Evolutionary conservation across 176 grass and related monocot species (phyloP), one percentile per base, ranked within the genome.

Genomic region (Raddia guianensis): DNA sequence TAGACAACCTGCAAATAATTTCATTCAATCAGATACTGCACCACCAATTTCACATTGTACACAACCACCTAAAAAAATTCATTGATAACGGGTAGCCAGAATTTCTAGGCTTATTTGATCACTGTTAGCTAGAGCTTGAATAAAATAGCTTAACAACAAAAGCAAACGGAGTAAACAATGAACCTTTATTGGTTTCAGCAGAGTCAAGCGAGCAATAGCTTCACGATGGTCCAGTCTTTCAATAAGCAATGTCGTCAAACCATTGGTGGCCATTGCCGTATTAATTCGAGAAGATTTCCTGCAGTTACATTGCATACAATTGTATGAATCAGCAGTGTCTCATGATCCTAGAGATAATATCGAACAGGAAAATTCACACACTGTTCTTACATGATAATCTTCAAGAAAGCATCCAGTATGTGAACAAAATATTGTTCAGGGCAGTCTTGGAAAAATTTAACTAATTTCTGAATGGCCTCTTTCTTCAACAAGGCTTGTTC

Each of bases 151-250:
- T 21, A 53, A 47, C 4, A 42, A 51, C 40, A 61, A 60, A 35
- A 74, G 3, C 47, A 56, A 46, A 12, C 18, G 70, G 14, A 67
- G 16, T 61, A 76, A 45, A 49, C 21, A 51, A 3, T 72, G 74
- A 82, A 95, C 96, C 92, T 99, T 99, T 81, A 99, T 99, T 62
- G 95, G 89, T 91, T 99, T 99, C 52, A 99, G 82, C 70, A 99
- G 86, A 85, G 91, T 99, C 72, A 99, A 78, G 55, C 96, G 92
- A 12, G 92, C 96, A 86, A 99, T 99, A 74, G 96, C 96, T 67
- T 99, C 92, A 78, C 86, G 88, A 86, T 99, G 96, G 27, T 99
- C 90, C 66, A 99, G 92, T 68, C 92, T 91, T 72, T 84, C 90
- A 76, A 99, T 93, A 53, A 99, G 88, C 68, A 99, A 89, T 79